These are phyloP conservation scores for Dendryphion nanum DNA, from an alignment of 2,329 filamentous ascomycete genomes.

Conservation along the genomic window DNA sequence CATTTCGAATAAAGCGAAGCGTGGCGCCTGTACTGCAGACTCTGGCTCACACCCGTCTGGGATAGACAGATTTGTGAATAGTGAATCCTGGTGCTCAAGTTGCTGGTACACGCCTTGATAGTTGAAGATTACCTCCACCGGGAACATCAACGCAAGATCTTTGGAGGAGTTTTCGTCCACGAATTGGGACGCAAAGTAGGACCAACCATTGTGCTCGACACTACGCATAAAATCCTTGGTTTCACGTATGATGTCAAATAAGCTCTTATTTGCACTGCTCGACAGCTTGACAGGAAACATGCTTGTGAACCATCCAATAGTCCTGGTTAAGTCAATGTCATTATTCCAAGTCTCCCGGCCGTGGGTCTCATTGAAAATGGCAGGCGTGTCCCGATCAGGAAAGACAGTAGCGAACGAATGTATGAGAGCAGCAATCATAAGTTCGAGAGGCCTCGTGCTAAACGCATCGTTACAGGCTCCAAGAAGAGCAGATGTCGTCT, in stretches of 20 bases:
- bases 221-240: slow-evolving; percentile 51
- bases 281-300: slow-evolving; percentile 49
- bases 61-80: slow-evolving; percentile 44
- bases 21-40: no score
- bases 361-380: slow-evolving; percentile 18
- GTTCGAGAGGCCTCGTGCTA: slow-evolving; percentile 46
- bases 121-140: slow-evolving; percentile 57
- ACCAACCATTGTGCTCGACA: slow-evolving; percentile 43
- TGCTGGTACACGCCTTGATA: slow-evolving; percentile 53
- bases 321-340: slow-evolving; percentile 13
- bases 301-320: slow-evolving; percentile 18
- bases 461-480: slow-evolving; percentile 41
- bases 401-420: slow-evolving; percentile 6
- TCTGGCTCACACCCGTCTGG: no score
- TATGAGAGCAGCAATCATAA: slow-evolving; percentile 4
- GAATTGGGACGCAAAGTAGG: slow-evolving; percentile 43
- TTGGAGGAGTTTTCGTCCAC: slow-evolving; percentile 7
- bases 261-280: slow-evolving; percentile 44
- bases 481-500: no score
- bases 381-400: slow-evolving; percentile 46
- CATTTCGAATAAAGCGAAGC: slow-evolving; percentile 18
- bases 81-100: slow-evolving; percentile 44
- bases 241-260: slow-evolving; percentile 48
- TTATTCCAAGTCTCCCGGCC: slow-evolving; percentile 14
- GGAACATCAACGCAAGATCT: slow-evolving; percentile 29